Base-by-base conservation (phyloP, 2,329 filamentous ascomycete species). In the Chaetomium sp. region DNA sequence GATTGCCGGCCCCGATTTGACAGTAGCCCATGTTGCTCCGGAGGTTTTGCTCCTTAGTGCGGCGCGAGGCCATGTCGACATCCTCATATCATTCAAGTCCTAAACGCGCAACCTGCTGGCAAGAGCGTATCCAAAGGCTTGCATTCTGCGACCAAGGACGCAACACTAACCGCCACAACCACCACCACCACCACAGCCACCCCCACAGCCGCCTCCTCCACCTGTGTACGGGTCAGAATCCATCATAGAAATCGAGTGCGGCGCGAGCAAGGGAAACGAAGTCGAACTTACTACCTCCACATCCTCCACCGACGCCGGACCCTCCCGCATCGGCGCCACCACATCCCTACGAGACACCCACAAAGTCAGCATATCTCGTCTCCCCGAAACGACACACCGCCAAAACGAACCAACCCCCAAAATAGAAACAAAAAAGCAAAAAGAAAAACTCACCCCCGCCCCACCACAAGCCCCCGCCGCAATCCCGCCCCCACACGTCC, bases 401-500 rank as follows among this genome's bases (percentile, higher is more conserved):
- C 50, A 56, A n/a, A 31, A 4, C 10, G n/a, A n/a, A n/a, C n/a
- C n/a, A n/a, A n/a, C 21, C 16, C n/a, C 4, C 25, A 45, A 55
- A 51, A 23, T 21, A 5, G 9, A n/a, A 19, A 23, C 38, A 38
- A 23, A 25, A 29, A 9, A 8, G 10, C 3, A 49, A 25, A 49
- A 21, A 13, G 4, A 4, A 23, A 16, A 51, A 68, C 72, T 68
- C 63, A 72, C 70, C 19, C 69, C 72, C n/a, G 25, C 79, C 76
- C 77, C 76, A 45, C 81, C 79, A 53, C 81, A 79, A 7, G 78
- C 78, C 2, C 82, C 81, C 2, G 77, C 76, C 0, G 79, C 78
- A 0, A 80, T 75, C 2, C 78, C 78, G 2, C 77, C 76, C 1
- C 78, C 78, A 68, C 85, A 87, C 1, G 80, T 85, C 0, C 83